phyloP scores from a whole-genome alignment of 179 eudicot genomes.

The Beta macrorhiza region DNA sequence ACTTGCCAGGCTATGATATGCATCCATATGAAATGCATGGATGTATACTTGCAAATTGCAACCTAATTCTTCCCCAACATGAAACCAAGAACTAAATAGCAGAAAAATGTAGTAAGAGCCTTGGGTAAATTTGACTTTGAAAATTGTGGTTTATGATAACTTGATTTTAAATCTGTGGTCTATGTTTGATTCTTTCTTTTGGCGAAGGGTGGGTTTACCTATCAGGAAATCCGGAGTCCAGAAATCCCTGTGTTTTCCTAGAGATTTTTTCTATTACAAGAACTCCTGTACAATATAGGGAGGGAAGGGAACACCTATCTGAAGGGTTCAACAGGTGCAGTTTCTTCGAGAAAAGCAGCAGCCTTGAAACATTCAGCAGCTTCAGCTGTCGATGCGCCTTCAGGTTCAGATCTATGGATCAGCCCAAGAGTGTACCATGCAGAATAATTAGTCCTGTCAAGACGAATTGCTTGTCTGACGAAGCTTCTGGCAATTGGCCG shows the following conservation, averaged over 20 bases:
- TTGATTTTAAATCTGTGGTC: slow-evolving; percentile 21
- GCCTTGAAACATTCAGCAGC: slow-evolving; percentile 49
- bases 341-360: slow-evolving; percentile 61
- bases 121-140: not conserved
- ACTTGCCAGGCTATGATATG: no score
- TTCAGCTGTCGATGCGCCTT: slow-evolving; percentile 26
- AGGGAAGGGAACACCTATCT: slow-evolving; percentile 37
- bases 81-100: not conserved
- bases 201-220: not conserved
- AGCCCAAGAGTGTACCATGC: slow-evolving; percentile 87
- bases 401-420: slow-evolving; percentile 52
- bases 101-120: slow-evolving; percentile 2
- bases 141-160: slow-evolving; percentile 18
- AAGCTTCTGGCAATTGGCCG: slow-evolving; percentile 52
- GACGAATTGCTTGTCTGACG: slow-evolving; percentile 59
- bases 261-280: not conserved
- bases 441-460: slow-evolving; percentile 56
- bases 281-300: slow-evolving; percentile 21
- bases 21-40: not conserved
- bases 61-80: not conserved
- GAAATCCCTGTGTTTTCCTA: not conserved
- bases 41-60: not conserved
- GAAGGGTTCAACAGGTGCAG: slow-evolving; percentile 86
- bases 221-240: not conserved
- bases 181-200: not conserved